Percentiles rank a stretch among this genome's conserved stretches.
These are phyloP conservation scores for Leptographium wingfieldii DNA, from an alignment of 2,329 filamentous ascomycete species.

Conservation along the genomic window DNA sequence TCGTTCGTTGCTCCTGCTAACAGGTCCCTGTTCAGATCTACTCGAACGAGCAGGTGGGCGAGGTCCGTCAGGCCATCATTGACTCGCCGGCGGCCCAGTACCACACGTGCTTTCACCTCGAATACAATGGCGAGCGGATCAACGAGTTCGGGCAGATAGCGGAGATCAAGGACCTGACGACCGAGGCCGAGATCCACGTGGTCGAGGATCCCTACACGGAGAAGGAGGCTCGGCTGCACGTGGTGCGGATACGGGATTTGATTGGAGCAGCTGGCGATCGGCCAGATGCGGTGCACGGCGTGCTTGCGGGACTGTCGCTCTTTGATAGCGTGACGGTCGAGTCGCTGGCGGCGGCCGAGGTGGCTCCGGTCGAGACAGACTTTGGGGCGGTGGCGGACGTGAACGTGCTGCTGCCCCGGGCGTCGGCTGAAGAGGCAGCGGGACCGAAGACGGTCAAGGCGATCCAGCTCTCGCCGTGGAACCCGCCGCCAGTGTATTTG, in stretches of 20 bases:
- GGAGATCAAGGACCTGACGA: slow-evolving; percentile 67
- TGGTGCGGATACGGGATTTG: slow-evolving; percentile 81
- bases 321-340: slow-evolving; percentile 61
- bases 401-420: slow-evolving; percentile 56
- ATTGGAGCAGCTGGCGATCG: slow-evolving; percentile 86
- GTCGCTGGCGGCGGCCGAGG: slow-evolving; percentile 24
- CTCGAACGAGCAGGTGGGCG: slow-evolving; percentile 89
- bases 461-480: slow-evolving; percentile 84
- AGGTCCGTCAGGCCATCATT: slow-evolving; percentile 92
- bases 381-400: slow-evolving; percentile 58
- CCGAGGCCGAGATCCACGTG: slow-evolving; percentile 66
- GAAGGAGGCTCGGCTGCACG: slow-evolving; percentile 92
- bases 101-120: slow-evolving; percentile 97
- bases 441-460: slow-evolving; percentile 85
- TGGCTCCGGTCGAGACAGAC: slow-evolving; percentile 50
- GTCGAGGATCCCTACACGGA: slow-evolving; percentile 96
- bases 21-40: slow-evolving; percentile 48
- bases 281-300: slow-evolving; percentile 74
- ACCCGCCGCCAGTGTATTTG: slow-evolving; percentile 84
- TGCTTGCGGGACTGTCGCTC: slow-evolving; percentile 72
- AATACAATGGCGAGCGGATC: slow-evolving; percentile 76
- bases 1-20: not conserved
- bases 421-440: slow-evolving; percentile 35
- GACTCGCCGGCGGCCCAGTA: slow-evolving; percentile 87
- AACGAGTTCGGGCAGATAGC: slow-evolving; percentile 92